Conservation (phyloP, 768 basidiomycete species). For the Rhodocollybia butyracea region DNA sequence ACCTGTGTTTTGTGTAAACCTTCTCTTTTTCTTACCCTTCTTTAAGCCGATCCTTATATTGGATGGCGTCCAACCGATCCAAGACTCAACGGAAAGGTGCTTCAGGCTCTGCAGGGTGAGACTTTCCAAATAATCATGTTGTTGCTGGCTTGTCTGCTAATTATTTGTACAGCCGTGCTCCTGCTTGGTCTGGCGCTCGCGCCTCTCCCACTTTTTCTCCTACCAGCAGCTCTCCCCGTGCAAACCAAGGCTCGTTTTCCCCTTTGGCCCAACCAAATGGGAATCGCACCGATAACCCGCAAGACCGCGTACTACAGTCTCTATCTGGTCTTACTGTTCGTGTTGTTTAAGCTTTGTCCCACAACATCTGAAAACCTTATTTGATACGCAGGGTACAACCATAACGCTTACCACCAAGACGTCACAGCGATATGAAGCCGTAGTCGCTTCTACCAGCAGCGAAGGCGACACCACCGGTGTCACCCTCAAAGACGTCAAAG, state of each 20-base stretch:
- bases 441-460: constrained; percentile 52
- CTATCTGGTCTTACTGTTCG: constrained; percentile 71
- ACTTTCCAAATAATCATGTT: constrained; percentile 17
- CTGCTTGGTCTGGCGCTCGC: constrained; percentile 68
- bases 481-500: constrained; percentile 75
- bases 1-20: constrained; percentile 17
- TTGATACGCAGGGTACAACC: constrained; percentile 59
- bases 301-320: constrained; percentile 60
- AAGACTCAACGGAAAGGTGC: constrained; percentile 64
- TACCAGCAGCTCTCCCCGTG: constrained; percentile 31
- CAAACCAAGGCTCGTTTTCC: constrained; percentile 39
- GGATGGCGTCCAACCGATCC: constrained; percentile 64
- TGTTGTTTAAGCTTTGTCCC: constrained; percentile 12
- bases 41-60: constrained; percentile 44
- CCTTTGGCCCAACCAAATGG: constrained; percentile 49
- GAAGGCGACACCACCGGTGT: constrained; percentile 74
- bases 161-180: constrained; percentile 13
- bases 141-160: neutral
- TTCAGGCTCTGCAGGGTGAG: constrained; percentile 55
- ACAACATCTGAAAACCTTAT: constrained; percentile 5
- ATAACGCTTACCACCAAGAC: constrained; percentile 75
- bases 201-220: constrained; percentile 73
- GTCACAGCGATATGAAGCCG: constrained; percentile 70
- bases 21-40: constrained; percentile 41
- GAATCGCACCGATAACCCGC: constrained; percentile 41